Percentiles rank a stretch among this genome's conserved stretches.
These are phyloP conservation scores for Sonneratia caseolaris DNA, from an alignment of 345 rosid species.

Conservation along the genomic window DNA sequence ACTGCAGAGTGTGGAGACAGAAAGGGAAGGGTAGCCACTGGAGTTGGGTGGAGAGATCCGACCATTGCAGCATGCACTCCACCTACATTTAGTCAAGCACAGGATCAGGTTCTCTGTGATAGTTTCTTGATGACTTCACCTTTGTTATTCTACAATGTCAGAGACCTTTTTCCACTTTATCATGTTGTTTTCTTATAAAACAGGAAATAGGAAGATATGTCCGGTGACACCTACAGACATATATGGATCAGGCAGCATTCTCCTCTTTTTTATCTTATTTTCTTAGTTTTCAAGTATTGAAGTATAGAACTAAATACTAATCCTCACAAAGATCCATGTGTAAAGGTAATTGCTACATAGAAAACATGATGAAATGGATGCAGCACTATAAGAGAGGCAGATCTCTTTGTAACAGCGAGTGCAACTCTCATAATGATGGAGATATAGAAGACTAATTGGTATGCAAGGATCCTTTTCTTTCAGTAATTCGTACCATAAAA, in stretches of 20 bases:
- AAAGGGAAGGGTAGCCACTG: slow-evolving; percentile 92
- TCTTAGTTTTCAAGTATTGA: too few species aligned
- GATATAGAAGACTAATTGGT: neutral
- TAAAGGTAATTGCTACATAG: too few species aligned
- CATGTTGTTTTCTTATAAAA: neutral
- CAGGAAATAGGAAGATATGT: too few species aligned
- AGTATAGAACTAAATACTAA: too few species aligned
- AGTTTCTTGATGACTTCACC: neutral
- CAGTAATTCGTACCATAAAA: neutral
- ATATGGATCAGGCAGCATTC: too few species aligned
- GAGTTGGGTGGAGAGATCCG: slow-evolving; percentile 96
- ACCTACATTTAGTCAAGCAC: slow-evolving; percentile 24
- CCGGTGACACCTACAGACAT: too few species aligned
- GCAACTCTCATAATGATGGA: neutral
- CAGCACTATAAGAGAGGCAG: neutral
- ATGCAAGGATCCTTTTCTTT: neutral
- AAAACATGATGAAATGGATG: too few species aligned
- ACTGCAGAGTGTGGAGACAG: slow-evolving; percentile 97
- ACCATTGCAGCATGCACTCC: slow-evolving; percentile 99
- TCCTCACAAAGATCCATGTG: too few species aligned
- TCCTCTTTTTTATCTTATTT: too few species aligned
- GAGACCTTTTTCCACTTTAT: neutral
- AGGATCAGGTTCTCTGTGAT: slow-evolving; percentile 1
- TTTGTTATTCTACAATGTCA: neutral
- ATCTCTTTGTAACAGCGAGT: neutral